phyloP scores from a whole-genome alignment of 805 yeast species.

The Yamadazyma phyllophila region DNA sequence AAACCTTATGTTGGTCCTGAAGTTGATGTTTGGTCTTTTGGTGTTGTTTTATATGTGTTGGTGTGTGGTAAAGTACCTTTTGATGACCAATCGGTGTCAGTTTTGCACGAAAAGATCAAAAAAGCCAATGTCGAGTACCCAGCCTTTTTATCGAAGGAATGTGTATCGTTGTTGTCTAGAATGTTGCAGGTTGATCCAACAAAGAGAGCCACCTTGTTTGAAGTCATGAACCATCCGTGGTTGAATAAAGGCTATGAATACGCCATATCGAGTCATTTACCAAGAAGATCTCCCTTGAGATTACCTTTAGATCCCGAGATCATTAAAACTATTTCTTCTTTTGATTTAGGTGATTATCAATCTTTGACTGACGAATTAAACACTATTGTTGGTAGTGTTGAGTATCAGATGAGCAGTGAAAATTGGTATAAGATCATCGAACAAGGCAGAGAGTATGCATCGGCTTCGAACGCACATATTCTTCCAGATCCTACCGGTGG shows the following conservation, averaged over 20 bases:
- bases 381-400: slow-evolving; percentile 56
- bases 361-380: slow-evolving; percentile 56
- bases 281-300: slow-evolving; percentile 71
- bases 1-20: slow-evolving; percentile 95
- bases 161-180: slow-evolving; percentile 72
- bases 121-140: slow-evolving; percentile 93
- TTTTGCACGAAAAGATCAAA: slow-evolving; percentile 90
- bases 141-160: slow-evolving; percentile 70
- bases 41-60: slow-evolving; percentile 89
- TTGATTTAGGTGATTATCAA: slow-evolving; percentile 75
- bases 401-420: slow-evolving; percentile 59
- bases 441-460: slow-evolving; percentile 35
- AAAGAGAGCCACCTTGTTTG: slow-evolving; percentile 74
- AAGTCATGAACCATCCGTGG: slow-evolving; percentile 91
- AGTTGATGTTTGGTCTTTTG: slow-evolving; percentile 98
- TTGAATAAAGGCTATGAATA: slow-evolving; percentile 84
- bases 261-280: slow-evolving; percentile 67
- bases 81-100: slow-evolving; percentile 91
- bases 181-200: slow-evolving; percentile 91
- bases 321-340: slow-evolving; percentile 68
- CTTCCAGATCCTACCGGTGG: slow-evolving; percentile 79
- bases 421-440: slow-evolving; percentile 57
- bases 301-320: slow-evolving; percentile 67
- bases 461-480: slow-evolving; percentile 32
- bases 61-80: slow-evolving; percentile 98